A percentile compares a stretch with the other conserved stretches of the same genome.
Conservation (phyloP, 225 moss, liverwort and hornwort genomes). For the Pseudoscleropodium purum region DNA sequence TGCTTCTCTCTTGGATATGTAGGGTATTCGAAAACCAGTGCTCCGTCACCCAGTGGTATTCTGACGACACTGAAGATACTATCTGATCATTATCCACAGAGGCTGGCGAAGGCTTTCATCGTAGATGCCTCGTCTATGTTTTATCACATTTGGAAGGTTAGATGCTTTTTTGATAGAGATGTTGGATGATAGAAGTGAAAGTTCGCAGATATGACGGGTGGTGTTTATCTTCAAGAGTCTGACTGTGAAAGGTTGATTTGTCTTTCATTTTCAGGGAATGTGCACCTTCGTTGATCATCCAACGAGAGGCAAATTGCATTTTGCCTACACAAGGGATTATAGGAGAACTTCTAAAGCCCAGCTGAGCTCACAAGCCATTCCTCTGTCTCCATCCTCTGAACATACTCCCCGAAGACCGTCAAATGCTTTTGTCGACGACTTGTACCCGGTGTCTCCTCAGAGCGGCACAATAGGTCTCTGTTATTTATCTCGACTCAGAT, state of each 20-base stretch:
- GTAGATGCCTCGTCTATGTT: slow-evolving; percentile 89
- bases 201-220: not conserved
- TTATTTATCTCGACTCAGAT: not conserved
- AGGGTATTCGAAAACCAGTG: slow-evolving; percentile 65
- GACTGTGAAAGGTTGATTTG: not conserved
- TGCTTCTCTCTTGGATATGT: not conserved
- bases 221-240: not conserved
- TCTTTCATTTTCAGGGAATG: slow-evolving; percentile 51
- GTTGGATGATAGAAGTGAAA: not conserved
- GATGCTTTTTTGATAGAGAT: not conserved
- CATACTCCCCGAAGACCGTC: slow-evolving; percentile 16
- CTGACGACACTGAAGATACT: slow-evolving; percentile 74
- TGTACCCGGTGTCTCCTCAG: slow-evolving; percentile 18
- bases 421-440: slow-evolving; percentile 23
- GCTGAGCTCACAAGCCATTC: not conserved
- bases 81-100: slow-evolving; percentile 84
- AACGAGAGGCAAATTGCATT: slow-evolving; percentile 72
- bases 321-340: slow-evolving; percentile 65
- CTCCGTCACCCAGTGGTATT: slow-evolving; percentile 76
- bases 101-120: slow-evolving; percentile 77
- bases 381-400: slow-evolving; percentile 15
- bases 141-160: slow-evolving; percentile 91
- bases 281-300: slow-evolving; percentile 72
- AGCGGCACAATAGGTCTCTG: slow-evolving; percentile 10
- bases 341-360: slow-evolving; percentile 8